Conservation (phyloP, 768 basidiomycete genomes). For the Russula emetica region DNA sequence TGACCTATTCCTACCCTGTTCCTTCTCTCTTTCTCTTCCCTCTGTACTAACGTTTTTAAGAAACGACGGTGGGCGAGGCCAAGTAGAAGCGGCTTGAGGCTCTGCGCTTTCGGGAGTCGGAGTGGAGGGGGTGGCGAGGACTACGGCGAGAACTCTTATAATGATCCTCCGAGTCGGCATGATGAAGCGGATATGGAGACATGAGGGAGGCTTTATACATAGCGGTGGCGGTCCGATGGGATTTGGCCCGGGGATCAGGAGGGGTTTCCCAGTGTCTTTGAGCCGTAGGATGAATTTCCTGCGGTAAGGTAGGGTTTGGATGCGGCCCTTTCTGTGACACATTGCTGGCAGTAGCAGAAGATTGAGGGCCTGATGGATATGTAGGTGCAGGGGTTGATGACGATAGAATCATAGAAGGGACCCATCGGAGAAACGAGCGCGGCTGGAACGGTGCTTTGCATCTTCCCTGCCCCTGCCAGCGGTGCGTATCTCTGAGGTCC, state of each 20-base stretch:
- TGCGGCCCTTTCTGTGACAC: slow-evolving; percentile 33
- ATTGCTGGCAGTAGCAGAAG: slow-evolving; percentile 31
- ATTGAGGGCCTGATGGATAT: slow-evolving; percentile 29
- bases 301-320: slow-evolving; percentile 21
- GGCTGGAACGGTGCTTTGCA: slow-evolving; percentile 34
- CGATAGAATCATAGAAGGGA: slow-evolving; percentile 31
- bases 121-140: slow-evolving; percentile 4
- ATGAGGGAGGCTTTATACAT: slow-evolving; percentile 10
- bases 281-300: slow-evolving; percentile 5
- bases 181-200: slow-evolving; percentile 20
- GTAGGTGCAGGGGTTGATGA: slow-evolving; percentile 31
- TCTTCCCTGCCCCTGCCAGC: slow-evolving; percentile 29
- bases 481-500: slow-evolving; percentile 31
- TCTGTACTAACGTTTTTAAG: slow-evolving; percentile 30
- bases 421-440: slow-evolving; percentile 34
- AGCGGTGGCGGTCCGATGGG: slow-evolving; percentile 8
- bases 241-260: slow-evolving; percentile 22
- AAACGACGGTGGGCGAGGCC: slow-evolving; percentile 23
- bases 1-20: slow-evolving; percentile 7
- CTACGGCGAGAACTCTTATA: slow-evolving; percentile 24
- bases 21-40: slow-evolving; percentile 18
- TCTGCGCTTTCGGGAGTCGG: slow-evolving; percentile 8
- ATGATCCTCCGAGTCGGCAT: slow-evolving; percentile 19
- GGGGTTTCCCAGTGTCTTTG: slow-evolving; percentile 17
- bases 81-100: slow-evolving; percentile 19